Evolutionary conservation across 352 stramenopile species (phyloP).

Genomic region (Phytophthora sojae): DNA sequence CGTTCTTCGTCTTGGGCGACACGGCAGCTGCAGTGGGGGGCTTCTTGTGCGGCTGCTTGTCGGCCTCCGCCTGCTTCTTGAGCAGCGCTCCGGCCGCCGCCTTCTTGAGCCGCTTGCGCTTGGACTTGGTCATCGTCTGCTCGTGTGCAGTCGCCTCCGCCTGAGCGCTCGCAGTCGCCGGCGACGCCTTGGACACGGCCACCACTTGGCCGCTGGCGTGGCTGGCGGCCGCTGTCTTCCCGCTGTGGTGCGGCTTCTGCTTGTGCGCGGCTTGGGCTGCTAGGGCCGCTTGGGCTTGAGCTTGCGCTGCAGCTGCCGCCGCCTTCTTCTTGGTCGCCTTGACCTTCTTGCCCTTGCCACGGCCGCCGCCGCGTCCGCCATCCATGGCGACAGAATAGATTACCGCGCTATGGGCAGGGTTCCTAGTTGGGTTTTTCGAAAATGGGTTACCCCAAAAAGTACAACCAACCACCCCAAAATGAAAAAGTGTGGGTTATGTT

Average conservation of each 20-base stretch:
- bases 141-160: neutral
- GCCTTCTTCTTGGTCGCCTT: slow-evolving; percentile 34
- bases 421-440: too few species aligned
- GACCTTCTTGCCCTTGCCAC: slow-evolving; percentile 42
- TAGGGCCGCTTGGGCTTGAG: neutral
- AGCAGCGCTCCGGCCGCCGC: slow-evolving; percentile 2
- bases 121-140: slow-evolving; percentile 39
- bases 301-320: neutral
- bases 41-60: slow-evolving; percentile 13
- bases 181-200: neutral
- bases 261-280: neutral
- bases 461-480: too few species aligned
- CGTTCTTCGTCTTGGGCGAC: slow-evolving; percentile 11
- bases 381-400: slow-evolving; percentile 21
- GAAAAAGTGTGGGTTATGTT: too few species aligned
- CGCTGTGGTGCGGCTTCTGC: slow-evolving; percentile 12
- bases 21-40: slow-evolving; percentile 1
- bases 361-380: slow-evolving; percentile 26
- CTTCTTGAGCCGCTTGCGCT: slow-evolving; percentile 35
- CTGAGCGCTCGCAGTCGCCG: neutral
- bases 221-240: slow-evolving; percentile 25
- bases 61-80: slow-evolving; percentile 24
- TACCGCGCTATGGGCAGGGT: neutral
- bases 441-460: too few species aligned
- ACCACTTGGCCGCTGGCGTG: slow-evolving; percentile 25